phyloP scores from a whole-genome alignment of 768 basidiomycete species.

The Phaeolepiota aurea region DNA sequence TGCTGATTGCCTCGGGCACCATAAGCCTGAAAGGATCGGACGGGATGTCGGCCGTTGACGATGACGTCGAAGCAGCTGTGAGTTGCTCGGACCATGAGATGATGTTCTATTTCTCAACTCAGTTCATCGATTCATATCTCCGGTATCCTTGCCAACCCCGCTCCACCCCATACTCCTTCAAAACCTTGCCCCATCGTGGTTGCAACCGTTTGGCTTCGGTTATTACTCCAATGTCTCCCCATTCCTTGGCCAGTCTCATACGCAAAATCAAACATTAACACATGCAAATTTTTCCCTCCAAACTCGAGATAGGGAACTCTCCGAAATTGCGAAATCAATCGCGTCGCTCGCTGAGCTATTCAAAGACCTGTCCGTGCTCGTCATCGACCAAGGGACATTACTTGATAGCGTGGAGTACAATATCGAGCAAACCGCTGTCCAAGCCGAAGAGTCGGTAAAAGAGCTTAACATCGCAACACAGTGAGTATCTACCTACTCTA shows the following conservation, averaged over 20 bases:
- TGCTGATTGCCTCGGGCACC: conserved; percentile 83
- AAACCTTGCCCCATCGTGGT: no score
- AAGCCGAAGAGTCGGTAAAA: conserved; percentile 75
- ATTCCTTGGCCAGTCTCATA: conserved; percentile 1
- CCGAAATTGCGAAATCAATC: conserved; percentile 89
- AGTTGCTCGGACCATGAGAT: no score
- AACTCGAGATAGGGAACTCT: conserved; percentile 59
- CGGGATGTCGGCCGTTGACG: conserved; percentile 77
- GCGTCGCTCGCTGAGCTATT: conserved; percentile 89
- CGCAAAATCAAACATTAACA: conserved; percentile 29
- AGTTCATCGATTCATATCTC: conserved; percentile 1
- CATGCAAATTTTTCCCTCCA: conserved; percentile 32
- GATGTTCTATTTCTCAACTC: no score
- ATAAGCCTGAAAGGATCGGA: conserved; percentile 79
- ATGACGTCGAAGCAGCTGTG: conserved; percentile 84
- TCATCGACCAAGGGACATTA: conserved; percentile 97
- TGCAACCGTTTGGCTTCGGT: neutral
- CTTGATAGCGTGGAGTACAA: conserved; percentile 97
- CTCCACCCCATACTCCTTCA: no score
- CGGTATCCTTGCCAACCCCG: neutral
- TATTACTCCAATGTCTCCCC: neutral
- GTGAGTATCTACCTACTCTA: conserved; percentile 32
- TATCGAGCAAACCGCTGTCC: conserved; percentile 82
- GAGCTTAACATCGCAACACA: conserved; percentile 77
- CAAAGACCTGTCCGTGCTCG: conserved; percentile 86